phyloP scores from a whole-genome alignment of 441 rosid genomes.

The Eruca vesicaria region DNA sequence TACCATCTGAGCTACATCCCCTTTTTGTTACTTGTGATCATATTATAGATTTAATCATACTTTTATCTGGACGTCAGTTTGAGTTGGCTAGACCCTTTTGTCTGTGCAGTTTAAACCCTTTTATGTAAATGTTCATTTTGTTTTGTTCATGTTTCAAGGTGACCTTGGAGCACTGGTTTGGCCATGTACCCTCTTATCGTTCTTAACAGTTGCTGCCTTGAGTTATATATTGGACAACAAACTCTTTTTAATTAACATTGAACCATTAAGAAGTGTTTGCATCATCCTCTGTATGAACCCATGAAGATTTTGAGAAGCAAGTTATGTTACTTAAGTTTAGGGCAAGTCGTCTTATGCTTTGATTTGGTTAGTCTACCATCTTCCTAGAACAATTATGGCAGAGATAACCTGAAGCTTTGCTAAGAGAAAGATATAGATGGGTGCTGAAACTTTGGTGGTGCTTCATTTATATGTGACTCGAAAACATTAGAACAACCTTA shows the following conservation, averaged over 20 bases:
- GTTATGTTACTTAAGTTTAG: neutral
- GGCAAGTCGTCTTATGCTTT: too few relatives aligned
- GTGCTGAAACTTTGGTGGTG: too few relatives aligned
- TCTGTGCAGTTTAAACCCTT: too few relatives aligned
- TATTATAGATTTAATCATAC: too few relatives aligned
- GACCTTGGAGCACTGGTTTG: neutral
- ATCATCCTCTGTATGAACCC: neutral
- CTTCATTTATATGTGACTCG: too few relatives aligned
- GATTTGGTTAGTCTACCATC: too few relatives aligned
- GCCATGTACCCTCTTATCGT: conserved; percentile 10
- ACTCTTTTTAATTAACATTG: too few relatives aligned
- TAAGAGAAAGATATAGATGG: neutral
- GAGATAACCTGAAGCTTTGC: neutral
- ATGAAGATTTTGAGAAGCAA: neutral
- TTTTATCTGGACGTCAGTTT: neutral
- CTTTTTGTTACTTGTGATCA: neutral
- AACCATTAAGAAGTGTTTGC: too few relatives aligned
- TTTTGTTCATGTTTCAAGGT: too few relatives aligned
- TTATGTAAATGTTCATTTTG: too few relatives aligned
- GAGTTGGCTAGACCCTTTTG: neutral
- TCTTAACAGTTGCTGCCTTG: neutral
- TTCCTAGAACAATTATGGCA: neutral
- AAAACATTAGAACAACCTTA: too few relatives aligned
- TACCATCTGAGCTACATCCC: conserved; percentile 97
- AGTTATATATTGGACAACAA: too few relatives aligned